Conservation (phyloP, 1,139 yeast species). For the Pichia cactophila region DNA sequence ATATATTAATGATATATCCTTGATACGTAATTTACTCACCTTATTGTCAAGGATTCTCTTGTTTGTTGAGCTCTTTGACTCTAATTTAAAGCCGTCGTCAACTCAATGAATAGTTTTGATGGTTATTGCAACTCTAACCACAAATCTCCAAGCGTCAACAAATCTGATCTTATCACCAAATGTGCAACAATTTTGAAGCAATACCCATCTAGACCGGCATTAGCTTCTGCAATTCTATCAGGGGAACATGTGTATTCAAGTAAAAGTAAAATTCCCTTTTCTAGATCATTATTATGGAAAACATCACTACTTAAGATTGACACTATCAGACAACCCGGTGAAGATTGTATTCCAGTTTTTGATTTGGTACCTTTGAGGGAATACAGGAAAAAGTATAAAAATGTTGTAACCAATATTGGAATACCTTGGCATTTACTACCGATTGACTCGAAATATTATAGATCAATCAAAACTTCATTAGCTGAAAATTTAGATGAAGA, state of each 20-base stretch:
- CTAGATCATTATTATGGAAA: constrained; percentile 20
- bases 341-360: constrained; percentile 1
- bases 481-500: constrained; percentile 8
- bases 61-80: too few relatives aligned
- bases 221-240: constrained; percentile 11
- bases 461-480: background rate
- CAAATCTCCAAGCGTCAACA: background rate
- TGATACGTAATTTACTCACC: too few relatives aligned
- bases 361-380: constrained; percentile 8
- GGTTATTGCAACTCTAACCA: background rate
- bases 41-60: too few relatives aligned
- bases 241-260: constrained; percentile 8
- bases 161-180: constrained; percentile 2
- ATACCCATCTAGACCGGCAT: constrained; percentile 11
- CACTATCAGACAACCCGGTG: constrained; percentile 5
- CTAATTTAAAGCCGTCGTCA: too few relatives aligned
- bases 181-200: constrained; percentile 2
- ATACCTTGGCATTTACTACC: constrained; percentile 16
- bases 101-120: background rate
- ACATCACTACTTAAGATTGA: constrained; percentile 14
- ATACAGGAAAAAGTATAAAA: constrained; percentile 5
- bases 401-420: constrained; percentile 5
- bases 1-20: too few relatives aligned
- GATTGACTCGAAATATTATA: constrained; percentile 11
- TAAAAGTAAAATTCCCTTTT: constrained; percentile 10